Base-by-base conservation (phyloP, 2,329 filamentous ascomycete genomes). In the Annulohypoxylon truncatum region DNA sequence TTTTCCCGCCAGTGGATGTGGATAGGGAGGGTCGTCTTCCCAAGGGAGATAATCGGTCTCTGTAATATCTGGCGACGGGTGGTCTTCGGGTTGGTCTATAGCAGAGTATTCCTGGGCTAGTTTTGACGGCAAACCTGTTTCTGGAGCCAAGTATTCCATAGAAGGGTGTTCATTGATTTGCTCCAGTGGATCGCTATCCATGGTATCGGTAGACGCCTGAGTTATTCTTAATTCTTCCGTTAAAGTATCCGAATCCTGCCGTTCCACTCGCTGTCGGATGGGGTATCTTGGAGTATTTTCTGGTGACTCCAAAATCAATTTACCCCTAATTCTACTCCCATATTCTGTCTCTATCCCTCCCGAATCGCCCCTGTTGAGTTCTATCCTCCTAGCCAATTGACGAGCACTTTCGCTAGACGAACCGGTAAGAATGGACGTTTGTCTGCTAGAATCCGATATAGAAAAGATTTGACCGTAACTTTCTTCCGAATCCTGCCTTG, bases 11-110 rank as follows among this genome's bases (percentile, higher is more conserved):
- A 79, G 64, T 0, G 83, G 82, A 64, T 86, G 82, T 0, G 87
- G 84, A 60, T 87, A 89, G 0, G 81, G 76, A 1, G 85, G 84
- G 64, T 90, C 88, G 18, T 84, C 79, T 0, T 81, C 77, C 86
- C 87, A 89, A 0, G 84, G 84, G 4, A 89, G 79, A 66, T 85
- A 90, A 72, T 90, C 88, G 0, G 80, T 83, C 46, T 89, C 87
- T 12, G 86, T 82, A 4, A 87, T 80, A 48, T 78, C 77, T 9
- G 79, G 78, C 3, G 80, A 78, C 7, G 75, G 73, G 28, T 82
- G 77, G 59, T 82, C 76, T 51, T 80, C 77, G 1, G 77, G 78
- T 6, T 74, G 74, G 12, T 66, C 67, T 24, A 58, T 44, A 5
- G 35, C 26, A 18, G 64, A 38, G 1, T 60, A 48, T 38, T 70